Conservation (phyloP, 768 basidiomycete species). For the Xerocomus brunneocitrinus region DNA sequence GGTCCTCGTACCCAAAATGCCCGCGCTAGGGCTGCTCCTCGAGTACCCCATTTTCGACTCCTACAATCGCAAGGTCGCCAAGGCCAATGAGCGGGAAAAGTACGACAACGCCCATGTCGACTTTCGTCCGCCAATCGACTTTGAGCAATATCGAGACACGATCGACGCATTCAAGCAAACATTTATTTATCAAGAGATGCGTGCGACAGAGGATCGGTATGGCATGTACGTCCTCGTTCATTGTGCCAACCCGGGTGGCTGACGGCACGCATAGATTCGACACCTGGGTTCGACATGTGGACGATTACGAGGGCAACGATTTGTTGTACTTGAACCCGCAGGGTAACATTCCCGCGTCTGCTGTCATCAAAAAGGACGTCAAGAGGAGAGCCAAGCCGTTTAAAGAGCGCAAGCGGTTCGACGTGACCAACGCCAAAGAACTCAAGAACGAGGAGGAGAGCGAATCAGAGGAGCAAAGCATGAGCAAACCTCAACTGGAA, state of each 20-base stretch:
- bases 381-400: constrained; percentile 56
- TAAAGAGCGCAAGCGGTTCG: constrained; percentile 64
- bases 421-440: constrained; percentile 44
- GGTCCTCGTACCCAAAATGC: constrained; percentile 92
- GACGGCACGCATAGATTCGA: constrained; percentile 54
- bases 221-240: constrained; percentile 55
- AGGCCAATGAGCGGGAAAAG: constrained; percentile 38
- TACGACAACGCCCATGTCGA: constrained; percentile 51
- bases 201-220: constrained; percentile 72
- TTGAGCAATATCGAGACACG: constrained; percentile 56
- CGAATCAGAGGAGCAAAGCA: constrained; percentile 40
- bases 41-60: constrained; percentile 81
- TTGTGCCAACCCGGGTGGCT: background rate
- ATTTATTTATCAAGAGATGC: constrained; percentile 84
- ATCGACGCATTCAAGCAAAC: constrained; percentile 83
- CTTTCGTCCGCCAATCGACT: constrained; percentile 69
- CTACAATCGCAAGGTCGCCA: constrained; percentile 60
- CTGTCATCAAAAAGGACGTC: constrained; percentile 58
- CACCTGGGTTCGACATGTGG: constrained; percentile 75
- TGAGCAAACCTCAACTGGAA: constrained; percentile 42
- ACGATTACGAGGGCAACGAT: constrained; percentile 73
- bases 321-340: constrained; percentile 72
- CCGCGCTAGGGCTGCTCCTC: constrained; percentile 86
- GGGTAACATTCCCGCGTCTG: constrained; percentile 68
- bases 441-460: constrained; percentile 31